Conservation (phyloP, 192 early-diverging fungal genomes). For the Backusella tuberculispora region DNA sequence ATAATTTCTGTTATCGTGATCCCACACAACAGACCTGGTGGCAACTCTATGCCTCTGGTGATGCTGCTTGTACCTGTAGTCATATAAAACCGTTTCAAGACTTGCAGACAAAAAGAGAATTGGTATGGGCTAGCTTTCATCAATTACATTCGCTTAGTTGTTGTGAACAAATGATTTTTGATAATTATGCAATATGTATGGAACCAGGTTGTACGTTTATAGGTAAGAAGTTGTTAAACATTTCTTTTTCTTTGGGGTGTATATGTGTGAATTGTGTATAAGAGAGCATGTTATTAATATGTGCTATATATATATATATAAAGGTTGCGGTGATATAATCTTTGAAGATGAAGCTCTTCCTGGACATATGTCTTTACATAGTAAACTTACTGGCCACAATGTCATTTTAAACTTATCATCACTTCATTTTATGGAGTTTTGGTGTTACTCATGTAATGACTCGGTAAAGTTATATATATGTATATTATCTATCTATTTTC, state of each 20-base stretch:
- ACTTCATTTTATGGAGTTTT: conserved; percentile 18
- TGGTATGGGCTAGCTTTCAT: not conserved
- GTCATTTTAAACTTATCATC: conserved; percentile 8
- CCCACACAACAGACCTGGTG: conserved; percentile 1
- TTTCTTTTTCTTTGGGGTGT: too few species aligned
- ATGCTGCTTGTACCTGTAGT: not conserved
- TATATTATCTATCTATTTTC: too few species aligned
- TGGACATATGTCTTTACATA: not conserved
- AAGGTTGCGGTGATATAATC: not conserved
- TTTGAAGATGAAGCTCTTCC: not conserved
- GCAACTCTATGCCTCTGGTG: not conserved
- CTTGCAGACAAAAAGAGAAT: not conserved
- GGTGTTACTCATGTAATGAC: conserved; percentile 8
- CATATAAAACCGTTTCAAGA: not conserved
- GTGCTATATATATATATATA: not conserved
- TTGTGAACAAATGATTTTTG: not conserved
- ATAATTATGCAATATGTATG: conserved; percentile 13
- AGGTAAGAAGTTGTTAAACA: not conserved
- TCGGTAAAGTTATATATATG: not conserved
- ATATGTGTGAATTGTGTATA: too few species aligned
- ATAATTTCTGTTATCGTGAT: conserved; percentile 9
- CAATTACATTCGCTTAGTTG: not conserved
- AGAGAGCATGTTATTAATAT: not conserved
- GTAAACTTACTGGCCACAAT: not conserved
- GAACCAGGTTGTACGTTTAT: not conserved